phyloP scores from a whole-genome alignment of 2,329 filamentous ascomycete species.

The Dothideomycetes sp. region DNA sequence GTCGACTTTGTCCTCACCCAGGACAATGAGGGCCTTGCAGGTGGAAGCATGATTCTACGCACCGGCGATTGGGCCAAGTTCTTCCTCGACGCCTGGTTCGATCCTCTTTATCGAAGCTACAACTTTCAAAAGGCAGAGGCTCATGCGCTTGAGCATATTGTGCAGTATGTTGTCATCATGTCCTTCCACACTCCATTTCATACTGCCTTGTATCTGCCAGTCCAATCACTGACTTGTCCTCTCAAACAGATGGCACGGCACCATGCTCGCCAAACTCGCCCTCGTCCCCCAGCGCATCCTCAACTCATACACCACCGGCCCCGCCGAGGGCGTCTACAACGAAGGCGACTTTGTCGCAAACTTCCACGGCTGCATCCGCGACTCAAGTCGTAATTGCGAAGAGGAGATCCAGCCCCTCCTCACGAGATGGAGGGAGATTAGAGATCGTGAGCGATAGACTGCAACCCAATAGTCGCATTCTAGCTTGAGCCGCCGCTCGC shows the following conservation, averaged over 20 bases:
- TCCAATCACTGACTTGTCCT: conserved; percentile 57
- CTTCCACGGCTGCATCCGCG: conserved; percentile 60
- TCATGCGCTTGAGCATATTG: conserved; percentile 64
- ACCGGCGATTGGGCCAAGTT: conserved; percentile 87
- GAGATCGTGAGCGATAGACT: conserved; percentile 16
- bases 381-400: conserved; percentile 52
- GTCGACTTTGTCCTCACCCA: conserved; percentile 77
- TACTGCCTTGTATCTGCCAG: neutral
- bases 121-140: conserved; percentile 93
- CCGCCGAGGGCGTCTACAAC: conserved; percentile 45
- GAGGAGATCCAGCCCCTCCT: conserved; percentile 53
- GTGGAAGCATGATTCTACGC: conserved; percentile 67
- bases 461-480: neutral
- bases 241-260: conserved; percentile 80
- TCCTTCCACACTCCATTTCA: neutral
- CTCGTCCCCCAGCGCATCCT: conserved; percentile 77
- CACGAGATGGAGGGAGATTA: conserved; percentile 23
- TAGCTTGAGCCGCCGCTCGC: too few species aligned
- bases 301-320: conserved; percentile 60
- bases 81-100: conserved; percentile 91
- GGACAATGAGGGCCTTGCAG: conserved; percentile 67
- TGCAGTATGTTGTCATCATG: conserved; percentile 28
- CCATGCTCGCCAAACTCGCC: conserved; percentile 78
- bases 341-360: conserved; percentile 78
- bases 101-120: conserved; percentile 85